Evolutionary conservation across 306 rosid genomes (phyloP).

Genomic region (Sindora glabra): DNA sequence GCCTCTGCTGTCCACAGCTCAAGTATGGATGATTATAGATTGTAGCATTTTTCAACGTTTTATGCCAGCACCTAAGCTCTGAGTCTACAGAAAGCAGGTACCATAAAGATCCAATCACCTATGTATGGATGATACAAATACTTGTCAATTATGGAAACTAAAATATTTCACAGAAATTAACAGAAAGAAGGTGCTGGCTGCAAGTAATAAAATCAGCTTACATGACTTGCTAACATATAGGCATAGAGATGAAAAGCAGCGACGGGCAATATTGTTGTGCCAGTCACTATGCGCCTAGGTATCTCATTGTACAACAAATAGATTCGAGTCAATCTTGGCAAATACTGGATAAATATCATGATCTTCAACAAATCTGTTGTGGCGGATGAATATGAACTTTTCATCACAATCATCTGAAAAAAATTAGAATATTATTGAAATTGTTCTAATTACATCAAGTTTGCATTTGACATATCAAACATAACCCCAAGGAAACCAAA

Average conservation of each 20-base stretch:
- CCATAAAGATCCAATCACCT: constrained; percentile 50
- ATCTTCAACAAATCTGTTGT: constrained; percentile 22
- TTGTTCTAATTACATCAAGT: background rate
- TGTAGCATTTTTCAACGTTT: background rate
- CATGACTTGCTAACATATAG: constrained; percentile 53
- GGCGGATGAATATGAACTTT: background rate
- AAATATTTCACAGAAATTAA: background rate
- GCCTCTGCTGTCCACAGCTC: background rate
- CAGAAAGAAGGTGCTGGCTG: background rate
- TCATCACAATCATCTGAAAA: constrained; percentile 17
- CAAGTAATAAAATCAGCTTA: constrained; percentile 8
- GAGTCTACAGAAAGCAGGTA: constrained; percentile 36
- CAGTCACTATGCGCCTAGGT: constrained; percentile 40
- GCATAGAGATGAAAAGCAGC: constrained; percentile 49
- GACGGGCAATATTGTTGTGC: constrained; percentile 48
- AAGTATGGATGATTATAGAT: background rate
- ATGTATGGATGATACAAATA: background rate
- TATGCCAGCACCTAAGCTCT: constrained; percentile 25
- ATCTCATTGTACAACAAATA: constrained; percentile 37
- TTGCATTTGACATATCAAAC: background rate
- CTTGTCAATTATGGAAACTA: background rate
- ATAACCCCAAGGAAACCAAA: background rate
- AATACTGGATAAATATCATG: constrained; percentile 26
- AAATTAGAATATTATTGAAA: background rate
- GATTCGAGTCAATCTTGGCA: constrained; percentile 44